Base-by-base conservation (phyloP, 805 yeast genomes). In the Yarrowia bubula region DNA sequence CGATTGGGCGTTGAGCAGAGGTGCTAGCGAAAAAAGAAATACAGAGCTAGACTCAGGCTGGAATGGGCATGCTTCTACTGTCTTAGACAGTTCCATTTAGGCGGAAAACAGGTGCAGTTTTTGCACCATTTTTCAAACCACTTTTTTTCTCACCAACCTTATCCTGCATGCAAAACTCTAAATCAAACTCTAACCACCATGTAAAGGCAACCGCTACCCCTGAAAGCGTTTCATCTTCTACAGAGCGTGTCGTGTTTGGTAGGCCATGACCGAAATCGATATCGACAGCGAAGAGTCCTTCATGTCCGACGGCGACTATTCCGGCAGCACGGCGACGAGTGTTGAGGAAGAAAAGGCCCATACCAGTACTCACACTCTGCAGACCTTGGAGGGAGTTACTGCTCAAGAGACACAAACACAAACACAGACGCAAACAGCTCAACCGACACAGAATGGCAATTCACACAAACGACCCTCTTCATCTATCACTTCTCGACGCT, bases 221-320 rank as follows among this genome's bases (percentile, higher is more conserved):
- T 48, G 55, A 48, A 48, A 13, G 18, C 18, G 39, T 48, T 48
- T 48, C 53, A 32, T 17, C 28, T 9, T 17, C 18, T 32, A 46
- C 51, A 46, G 55, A 17, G 55, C 41, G 41, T 48, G 55, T 18
- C 15, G 41, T 5, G n/a, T 13, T 18, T 35, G 32, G 28, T 22
- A 22, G 28, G 41, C 55, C 41, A 48, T 48, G 55, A 48, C 55
- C 55, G 55, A 35, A 35, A 17, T 17, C 55, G 55, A 48, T 31
- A 39, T 41, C 38, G 61, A 55, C 46, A 55, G 61, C 61, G 61
- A 55, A 55, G 61, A 55, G 18, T 55, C 61, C 3, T 55, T 55
- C 47, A 55, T 55, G 61, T 39, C 47, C 38, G 61, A 41, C 47
- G 47, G 47, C 18, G 61, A 39, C 18, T 39, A 41, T 13, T 39